Conservation (phyloP, 371 early-diverging fungal species). For the Mortierella sp. region DNA sequence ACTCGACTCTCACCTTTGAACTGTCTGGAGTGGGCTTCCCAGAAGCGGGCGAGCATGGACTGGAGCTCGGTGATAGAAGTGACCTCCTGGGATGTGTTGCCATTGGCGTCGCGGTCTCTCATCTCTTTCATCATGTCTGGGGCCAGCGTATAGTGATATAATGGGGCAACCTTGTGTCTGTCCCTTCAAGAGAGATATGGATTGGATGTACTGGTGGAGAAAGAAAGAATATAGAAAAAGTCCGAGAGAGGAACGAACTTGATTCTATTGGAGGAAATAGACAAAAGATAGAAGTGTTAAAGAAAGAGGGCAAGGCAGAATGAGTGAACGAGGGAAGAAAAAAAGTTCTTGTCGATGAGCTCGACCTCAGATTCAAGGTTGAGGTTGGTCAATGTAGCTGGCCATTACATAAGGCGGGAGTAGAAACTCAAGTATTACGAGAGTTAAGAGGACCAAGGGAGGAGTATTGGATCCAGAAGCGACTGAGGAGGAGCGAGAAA, state of each 20-base stretch:
- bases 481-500: not conserved
- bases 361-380: too few relatives aligned
- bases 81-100: conserved; percentile 41
- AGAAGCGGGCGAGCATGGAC: conserved; percentile 51
- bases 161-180: not conserved
- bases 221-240: not conserved
- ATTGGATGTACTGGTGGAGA: too few relatives aligned
- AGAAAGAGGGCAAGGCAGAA: not conserved
- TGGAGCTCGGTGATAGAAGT: conserved; percentile 51
- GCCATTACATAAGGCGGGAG: not conserved
- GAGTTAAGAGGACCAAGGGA: conserved; percentile 5
- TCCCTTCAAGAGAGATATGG: not conserved
- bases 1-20: conserved; percentile 40
- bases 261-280: not conserved
- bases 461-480: not conserved
- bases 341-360: too few relatives aligned
- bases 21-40: conserved; percentile 55
- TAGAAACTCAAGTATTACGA: not conserved
- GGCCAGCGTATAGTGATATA: not conserved
- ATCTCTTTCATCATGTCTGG: conserved; percentile 30
- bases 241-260: not conserved
- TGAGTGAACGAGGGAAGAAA: not conserved
- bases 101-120: conserved; percentile 33
- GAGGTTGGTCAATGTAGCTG: not conserved
- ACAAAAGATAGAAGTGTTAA: not conserved